Evolutionary conservation across 208 protist species (phyloP).

Genomic region (Plasmodiophora brassicae): DNA sequence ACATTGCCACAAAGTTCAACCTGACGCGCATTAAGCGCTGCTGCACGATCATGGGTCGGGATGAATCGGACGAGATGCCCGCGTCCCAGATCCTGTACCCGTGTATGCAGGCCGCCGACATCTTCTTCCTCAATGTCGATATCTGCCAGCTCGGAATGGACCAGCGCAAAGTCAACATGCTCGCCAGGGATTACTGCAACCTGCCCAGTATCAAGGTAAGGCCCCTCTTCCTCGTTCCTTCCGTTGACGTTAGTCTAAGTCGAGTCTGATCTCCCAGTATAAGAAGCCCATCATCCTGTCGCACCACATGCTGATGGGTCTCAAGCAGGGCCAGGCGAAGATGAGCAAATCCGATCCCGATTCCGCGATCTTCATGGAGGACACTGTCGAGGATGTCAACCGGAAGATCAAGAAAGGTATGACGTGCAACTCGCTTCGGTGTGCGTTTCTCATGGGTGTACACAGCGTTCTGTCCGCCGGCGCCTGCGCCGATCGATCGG

Average conservation of each 20-base stretch:
- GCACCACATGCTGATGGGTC: slow-evolving; percentile 68
- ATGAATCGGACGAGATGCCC: slow-evolving; percentile 83
- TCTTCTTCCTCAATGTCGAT: slow-evolving; percentile 96
- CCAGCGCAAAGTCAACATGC: slow-evolving; percentile 99
- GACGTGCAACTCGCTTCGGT: not conserved
- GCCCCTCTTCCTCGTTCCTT: slow-evolving; percentile 5
- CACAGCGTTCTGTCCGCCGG: slow-evolving; percentile 76
- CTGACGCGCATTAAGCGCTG: slow-evolving; percentile 92
- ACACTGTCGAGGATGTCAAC: slow-evolving; percentile 83
- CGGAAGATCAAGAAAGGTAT: slow-evolving; percentile 81
- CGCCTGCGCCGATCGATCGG: not conserved
- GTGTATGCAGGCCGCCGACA: slow-evolving; percentile 90
- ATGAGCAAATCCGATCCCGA: slow-evolving; percentile 97
- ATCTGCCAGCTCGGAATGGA: slow-evolving; percentile 99
- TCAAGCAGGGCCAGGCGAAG: slow-evolving; percentile 66
- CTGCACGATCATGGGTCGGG: slow-evolving; percentile 97
- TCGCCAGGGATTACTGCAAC: slow-evolving; percentile 96
- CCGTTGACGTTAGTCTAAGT: not conserved
- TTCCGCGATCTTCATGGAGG: slow-evolving; percentile 99
- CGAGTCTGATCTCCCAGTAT: not conserved
- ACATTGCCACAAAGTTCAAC: slow-evolving; percentile 80
- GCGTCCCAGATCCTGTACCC: slow-evolving; percentile 97
- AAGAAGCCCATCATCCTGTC: slow-evolving; percentile 92
- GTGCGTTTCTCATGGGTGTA: not conserved
- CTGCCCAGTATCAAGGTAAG: slow-evolving; percentile 65